Base-by-base conservation (phyloP, 129 eudicot genomes). In the Chrysanthemum seticuspe region DNA sequence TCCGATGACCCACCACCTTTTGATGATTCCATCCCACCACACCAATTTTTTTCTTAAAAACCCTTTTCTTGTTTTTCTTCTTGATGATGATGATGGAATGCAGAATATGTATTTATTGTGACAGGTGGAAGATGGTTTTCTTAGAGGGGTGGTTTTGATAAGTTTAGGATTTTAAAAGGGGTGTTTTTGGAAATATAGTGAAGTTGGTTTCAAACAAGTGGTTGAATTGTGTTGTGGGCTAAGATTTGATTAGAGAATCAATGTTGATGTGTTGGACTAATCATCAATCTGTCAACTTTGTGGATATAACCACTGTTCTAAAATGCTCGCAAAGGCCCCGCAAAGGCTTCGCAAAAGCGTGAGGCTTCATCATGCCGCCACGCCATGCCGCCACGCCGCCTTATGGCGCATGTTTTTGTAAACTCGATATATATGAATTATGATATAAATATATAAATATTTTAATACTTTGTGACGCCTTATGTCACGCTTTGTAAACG, bases 1-100 rank as follows among this genome's bases (percentile, higher is more conserved):
- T 79, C 89, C 68, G 85, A 79, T 15, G 92, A 75, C 19, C 85
- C 95, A 12, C 62, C 82, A 21, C 50, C 70, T 66, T 86, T 88
- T 13, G 86, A 72, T 4, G 87, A 80, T 70, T 83, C 81, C 89
- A 85, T 84, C n/a, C 73, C 34, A 56, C 73, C 68, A 49, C 16
- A 45, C 40, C 40, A 57, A n/a, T 76, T 68, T 56, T 48, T 66
- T 67, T 61, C 64, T 16, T 23, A 16, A 16, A 76, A 76, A 49
- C 31, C 15, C 49, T 8, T 9, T 71, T 8, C 45, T 9, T n/a
- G 36, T 31, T 56, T 54, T 0, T 76, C 62, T 0, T 68, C 21
- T 21, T 21, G 21, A 21, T 14, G 52, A 53, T 53, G 47, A 14
- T n/a, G 67, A 21, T 52, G 54, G 58, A 62, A 69, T 70, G 45